Percentiles rank a stretch among this genome's conserved stretches.
phyloP scores from a whole-genome alignment of 345 rosid species.

The Eucalyptus polybractea region DNA sequence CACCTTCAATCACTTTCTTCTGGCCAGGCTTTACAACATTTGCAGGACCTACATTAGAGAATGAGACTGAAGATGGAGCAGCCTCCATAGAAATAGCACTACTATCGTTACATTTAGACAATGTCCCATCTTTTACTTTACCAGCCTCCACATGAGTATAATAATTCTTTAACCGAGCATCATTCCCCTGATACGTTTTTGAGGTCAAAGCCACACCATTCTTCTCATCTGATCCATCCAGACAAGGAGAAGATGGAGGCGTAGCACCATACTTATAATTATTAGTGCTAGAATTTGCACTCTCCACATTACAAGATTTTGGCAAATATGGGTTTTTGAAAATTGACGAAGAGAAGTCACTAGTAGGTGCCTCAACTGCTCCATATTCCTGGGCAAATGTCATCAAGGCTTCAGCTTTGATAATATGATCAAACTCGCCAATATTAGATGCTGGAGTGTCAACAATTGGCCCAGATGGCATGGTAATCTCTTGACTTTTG shows the following conservation, averaged over 20 bases:
- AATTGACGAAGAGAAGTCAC: constrained; percentile 50
- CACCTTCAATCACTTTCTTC: constrained; percentile 37
- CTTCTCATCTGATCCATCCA: constrained; percentile 59
- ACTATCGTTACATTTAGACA: constrained; percentile 19
- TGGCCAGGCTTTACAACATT: constrained; percentile 35
- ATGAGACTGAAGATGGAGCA: constrained; percentile 21
- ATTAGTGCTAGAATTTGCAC: constrained; percentile 57
- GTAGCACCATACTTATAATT: constrained; percentile 75
- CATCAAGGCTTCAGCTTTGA: constrained; percentile 94
- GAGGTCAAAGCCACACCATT: constrained; percentile 18
- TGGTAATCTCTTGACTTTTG: constrained; percentile 60
- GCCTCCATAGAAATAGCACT: constrained; percentile 31
- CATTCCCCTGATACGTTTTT: constrained; percentile 27
- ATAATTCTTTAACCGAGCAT: constrained; percentile 29
- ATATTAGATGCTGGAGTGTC: constrained; percentile 26
- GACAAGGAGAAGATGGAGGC: constrained; percentile 56
- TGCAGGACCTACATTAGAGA: constrained; percentile 39
- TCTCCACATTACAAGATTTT: constrained; percentile 53
- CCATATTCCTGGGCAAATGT: constrained; percentile 95
- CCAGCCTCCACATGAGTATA: constrained; percentile 64
- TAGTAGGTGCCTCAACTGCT: constrained; percentile 71
- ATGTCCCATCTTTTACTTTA: constrained; percentile 30
- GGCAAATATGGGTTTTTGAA: constrained; percentile 85
- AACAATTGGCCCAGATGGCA: constrained; percentile 36
- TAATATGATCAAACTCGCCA: constrained; percentile 85